Base-by-base conservation (phyloP, 176 grass and related monocot species). In the Otatea glauca region DNA sequence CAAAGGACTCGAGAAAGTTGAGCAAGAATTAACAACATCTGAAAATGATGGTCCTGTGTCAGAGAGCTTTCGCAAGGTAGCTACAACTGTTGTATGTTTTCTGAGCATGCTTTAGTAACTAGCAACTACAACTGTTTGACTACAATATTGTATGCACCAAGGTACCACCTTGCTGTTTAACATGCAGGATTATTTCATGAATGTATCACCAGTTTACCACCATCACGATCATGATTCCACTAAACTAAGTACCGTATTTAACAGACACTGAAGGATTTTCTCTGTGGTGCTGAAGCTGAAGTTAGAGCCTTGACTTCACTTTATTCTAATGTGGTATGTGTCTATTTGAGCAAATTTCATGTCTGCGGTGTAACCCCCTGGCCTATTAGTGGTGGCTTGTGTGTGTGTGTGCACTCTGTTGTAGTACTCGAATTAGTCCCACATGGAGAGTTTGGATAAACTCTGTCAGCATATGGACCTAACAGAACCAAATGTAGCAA, bases 31-130 rank as follows among this genome's bases (percentile, higher is more conserved):
- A 81, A 93, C 91, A 68, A 86, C 84, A 85, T 98, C 93, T 68
- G 96, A 98, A 90, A 98, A 91, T 87, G 96, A 98, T 85, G 96
- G 96, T 81, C 93, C 88, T 68, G 96, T 98, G 47, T 98, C 96
- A 1, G 82, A 94, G 55, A 86, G 69, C 43, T 98, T 98, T 77
- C 67, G 89, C 54, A 87, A 92, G 89, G 96, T 92, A 90, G 74
- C 59, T 79, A 73, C 62, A 75, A 43, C 27, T 74, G 16, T 16
- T 82, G 21, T 68, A 35, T 69, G n/a, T 48, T 76, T 74, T 82
- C 58, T 54, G 23, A 27, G 49, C 48, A 66, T 66, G 18, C 37
- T 73, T 81, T 74, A 79, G 9, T 51, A 88, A 71, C 29, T 41
- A 71, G 27, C 51, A 1, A 70, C 35, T 64, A 71, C 25, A 14